Evolutionary conservation across 768 basidiomycete genomes (phyloP), one percentile per base, ranked within the genome.

Genomic region (Psilocybe tampanensis): DNA sequence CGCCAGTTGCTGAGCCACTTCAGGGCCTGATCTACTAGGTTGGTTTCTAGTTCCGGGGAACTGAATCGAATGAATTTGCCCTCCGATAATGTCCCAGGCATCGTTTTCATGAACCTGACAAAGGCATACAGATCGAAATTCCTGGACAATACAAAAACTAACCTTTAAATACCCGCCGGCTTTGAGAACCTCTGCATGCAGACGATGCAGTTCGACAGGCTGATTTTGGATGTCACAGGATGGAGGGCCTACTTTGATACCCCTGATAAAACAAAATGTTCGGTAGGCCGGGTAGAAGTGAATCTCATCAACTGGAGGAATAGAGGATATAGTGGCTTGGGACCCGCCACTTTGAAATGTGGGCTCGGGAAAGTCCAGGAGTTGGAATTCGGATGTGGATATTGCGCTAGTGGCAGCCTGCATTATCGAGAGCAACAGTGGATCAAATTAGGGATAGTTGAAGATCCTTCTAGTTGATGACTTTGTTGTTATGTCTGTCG

Each of bases 41-140:
- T 89, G 85, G 3, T 74, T 68, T 1, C 82, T 85, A 12, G 73
- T 81, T 3, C 78, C 86, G 2, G 85, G 85, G 60, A 90, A 88
- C 51, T 85, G 78, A 2, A 86, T 77, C 62, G 86, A 83, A 17
- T 84, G 86, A 70, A 92, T 75, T 22, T 79, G 80, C n/a, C 80
- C 89, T 17, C 82, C 90, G 54, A 92, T 82, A 44, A 86, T 73
- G 15, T 80, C 64, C 90, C 89, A 91, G 24, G 56, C 76, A 59
- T 89, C 87, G 45, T 80, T 78, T 55, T 72, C 70, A 23, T 74
- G 73, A 12, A 87, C 81, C 86, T 88, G n/a, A n/a, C n/a, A 56
- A 21, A 11, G 34, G 26, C 8, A 21, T 32, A 11, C 33, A n/a
- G 33, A 13, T 42, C 22, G 8, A 45, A 41, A 47, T 21, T 12